phyloP scores from a whole-genome alignment of 2,329 filamentous ascomycete species.

The Apiospora aurea region DNA sequence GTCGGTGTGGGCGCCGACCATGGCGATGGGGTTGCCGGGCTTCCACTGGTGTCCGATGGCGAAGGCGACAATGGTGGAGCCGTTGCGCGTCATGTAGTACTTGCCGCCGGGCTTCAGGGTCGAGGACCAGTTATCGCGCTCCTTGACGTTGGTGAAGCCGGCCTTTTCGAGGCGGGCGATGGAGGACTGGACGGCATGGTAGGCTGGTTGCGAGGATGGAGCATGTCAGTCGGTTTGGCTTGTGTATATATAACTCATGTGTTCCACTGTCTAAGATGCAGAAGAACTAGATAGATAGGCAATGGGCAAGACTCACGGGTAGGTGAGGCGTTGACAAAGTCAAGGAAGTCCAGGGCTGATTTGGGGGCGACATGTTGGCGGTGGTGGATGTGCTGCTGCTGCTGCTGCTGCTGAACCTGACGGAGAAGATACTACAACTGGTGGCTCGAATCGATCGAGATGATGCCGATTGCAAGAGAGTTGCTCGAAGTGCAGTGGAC shows the following conservation, averaged over 20 bases:
- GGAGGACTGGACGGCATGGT: constrained; percentile 87
- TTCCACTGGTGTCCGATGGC: constrained; percentile 90
- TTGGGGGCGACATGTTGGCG: constrained; percentile 56
- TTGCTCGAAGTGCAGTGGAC: background rate
- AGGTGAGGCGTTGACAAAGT: constrained; percentile 93
- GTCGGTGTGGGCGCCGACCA: constrained; percentile 96
- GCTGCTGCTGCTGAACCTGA: constrained; percentile 12
- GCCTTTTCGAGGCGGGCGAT: constrained; percentile 79
- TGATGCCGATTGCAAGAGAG: background rate
- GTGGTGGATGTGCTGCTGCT: constrained; percentile 12
- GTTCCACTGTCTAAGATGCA: constrained; percentile 21
- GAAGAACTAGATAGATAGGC: constrained; percentile 3
- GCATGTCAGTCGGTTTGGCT: background rate
- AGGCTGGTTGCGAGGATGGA: constrained; percentile 64
- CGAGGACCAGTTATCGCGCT: constrained; percentile 87
- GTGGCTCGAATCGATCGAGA: background rate
- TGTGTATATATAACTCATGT: too few relatives aligned
- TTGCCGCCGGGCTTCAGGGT: constrained; percentile 85
- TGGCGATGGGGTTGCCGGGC: constrained; percentile 87
- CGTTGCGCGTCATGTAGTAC: constrained; percentile 95
- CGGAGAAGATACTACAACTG: background rate
- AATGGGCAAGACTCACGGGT: constrained; percentile 69
- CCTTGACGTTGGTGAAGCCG: constrained; percentile 87
- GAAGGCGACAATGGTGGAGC: constrained; percentile 90
- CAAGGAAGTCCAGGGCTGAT: constrained; percentile 82